phyloP scores from a whole-genome alignment of 1,284 basidiomycete genomes.

The Apiotrichum gamsii region DNA sequence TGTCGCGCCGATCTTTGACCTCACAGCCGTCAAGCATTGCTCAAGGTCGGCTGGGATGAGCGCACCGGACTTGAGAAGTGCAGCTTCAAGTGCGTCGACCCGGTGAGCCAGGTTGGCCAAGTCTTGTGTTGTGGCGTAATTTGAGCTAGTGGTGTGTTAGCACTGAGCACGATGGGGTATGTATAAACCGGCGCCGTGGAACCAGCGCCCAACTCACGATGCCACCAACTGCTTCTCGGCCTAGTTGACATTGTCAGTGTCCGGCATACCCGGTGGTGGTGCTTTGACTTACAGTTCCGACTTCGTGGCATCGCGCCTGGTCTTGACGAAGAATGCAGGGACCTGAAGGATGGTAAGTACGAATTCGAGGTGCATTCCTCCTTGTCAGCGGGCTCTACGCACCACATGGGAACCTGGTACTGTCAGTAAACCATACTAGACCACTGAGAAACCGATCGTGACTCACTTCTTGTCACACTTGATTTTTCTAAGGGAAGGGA shows the following conservation, averaged over 20 bases:
- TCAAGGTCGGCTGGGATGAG: conserved; percentile 43
- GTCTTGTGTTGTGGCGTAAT: conserved; percentile 43
- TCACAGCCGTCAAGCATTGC: conserved; percentile 27
- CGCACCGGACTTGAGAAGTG: conserved; percentile 39
- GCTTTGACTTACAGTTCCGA: conserved; percentile 37
- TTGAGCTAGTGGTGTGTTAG: conserved; percentile 19
- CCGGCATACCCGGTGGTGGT: no score
- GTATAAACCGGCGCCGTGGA: no score
- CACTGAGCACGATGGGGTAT: no score
- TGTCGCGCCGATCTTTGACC: conserved; percentile 4
- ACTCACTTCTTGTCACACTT: conserved; percentile 48
- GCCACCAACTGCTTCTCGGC: conserved; percentile 38
- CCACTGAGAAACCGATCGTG: neutral
- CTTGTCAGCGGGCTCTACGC: neutral
- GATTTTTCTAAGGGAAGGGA: conserved; percentile 34
- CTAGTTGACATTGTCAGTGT: conserved; percentile 19
- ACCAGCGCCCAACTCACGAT: conserved; percentile 18
- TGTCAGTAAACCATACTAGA: no score
- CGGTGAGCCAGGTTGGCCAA: conserved; percentile 43
- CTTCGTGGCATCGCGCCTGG: conserved; percentile 46
- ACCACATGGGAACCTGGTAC: conserved; percentile 13
- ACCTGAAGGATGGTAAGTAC: conserved; percentile 17
- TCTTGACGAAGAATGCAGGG: conserved; percentile 46
- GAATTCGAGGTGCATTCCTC: no score
- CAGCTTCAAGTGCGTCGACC: conserved; percentile 44